These are phyloP conservation scores for Narthecium ossifragum DNA, from an alignment of 106 monocot genomes.

Conservation along the genomic window DNA sequence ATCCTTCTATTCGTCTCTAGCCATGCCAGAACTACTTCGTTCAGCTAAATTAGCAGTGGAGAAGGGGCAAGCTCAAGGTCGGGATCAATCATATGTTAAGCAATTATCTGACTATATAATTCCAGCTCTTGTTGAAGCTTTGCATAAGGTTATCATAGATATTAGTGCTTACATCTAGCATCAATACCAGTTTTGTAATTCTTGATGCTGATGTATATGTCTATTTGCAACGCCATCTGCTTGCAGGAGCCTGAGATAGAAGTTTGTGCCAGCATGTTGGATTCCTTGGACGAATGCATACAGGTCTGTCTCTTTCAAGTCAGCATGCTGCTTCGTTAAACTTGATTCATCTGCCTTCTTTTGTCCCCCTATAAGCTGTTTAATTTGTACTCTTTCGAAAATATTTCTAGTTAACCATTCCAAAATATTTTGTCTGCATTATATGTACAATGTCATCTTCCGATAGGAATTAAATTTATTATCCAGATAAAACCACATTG, in stretches of 20 bases:
- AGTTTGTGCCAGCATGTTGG: slow-evolving; percentile 84
- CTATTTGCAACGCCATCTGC: too few relatives aligned
- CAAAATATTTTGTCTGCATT: too few relatives aligned
- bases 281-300: slow-evolving; percentile 87
- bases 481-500: too few relatives aligned
- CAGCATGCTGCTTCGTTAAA: too few relatives aligned
- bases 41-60: slow-evolving; percentile 90
- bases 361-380: too few relatives aligned
- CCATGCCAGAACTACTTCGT: slow-evolving; percentile 93
- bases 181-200: background rate
- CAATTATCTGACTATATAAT: slow-evolving; percentile 87
- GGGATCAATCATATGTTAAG: slow-evolving; percentile 89
- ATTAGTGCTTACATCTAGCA: too few relatives aligned
- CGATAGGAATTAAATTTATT: too few relatives aligned
- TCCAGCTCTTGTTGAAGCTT: slow-evolving; percentile 84
- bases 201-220: too few relatives aligned
- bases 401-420: too few relatives aligned
- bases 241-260: slow-evolving; percentile 88
- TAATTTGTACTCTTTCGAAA: too few relatives aligned
- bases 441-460: too few relatives aligned
- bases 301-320: slow-evolving; percentile 55
- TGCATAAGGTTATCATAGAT: slow-evolving; percentile 69
- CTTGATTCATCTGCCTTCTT: too few relatives aligned
- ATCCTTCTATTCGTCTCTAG: slow-evolving; percentile 22
- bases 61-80: slow-evolving; percentile 80